These are phyloP conservation scores for Rhodotorula sp. DNA, from an alignment of 1,284 basidiomycete genomes.

Conservation along the genomic window DNA sequence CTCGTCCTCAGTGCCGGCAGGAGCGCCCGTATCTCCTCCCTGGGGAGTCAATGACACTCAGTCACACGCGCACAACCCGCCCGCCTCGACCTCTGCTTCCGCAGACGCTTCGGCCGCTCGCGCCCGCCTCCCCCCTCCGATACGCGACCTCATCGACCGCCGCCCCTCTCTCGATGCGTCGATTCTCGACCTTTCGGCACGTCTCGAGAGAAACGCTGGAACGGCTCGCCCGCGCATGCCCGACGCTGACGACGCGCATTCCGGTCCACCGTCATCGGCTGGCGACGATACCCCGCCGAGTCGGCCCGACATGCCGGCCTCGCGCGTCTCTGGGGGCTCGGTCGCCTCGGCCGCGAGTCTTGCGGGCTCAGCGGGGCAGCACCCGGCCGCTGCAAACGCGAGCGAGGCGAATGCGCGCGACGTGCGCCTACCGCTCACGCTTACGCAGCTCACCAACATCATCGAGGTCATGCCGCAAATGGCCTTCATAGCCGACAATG, in stretches of 20 bases:
- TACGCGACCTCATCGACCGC: not conserved
- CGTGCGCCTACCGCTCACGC: not conserved
- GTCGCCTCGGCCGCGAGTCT: no score
- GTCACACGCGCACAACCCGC: no score
- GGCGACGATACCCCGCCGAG: not conserved
- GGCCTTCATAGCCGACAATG: conserved; percentile 13
- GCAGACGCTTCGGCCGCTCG: not conserved
- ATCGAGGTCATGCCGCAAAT: conserved; percentile 20
- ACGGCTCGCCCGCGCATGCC: not conserved
- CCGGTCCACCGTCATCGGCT: not conserved
- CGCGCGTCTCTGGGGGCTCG: no score
- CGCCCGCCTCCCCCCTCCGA: not conserved
- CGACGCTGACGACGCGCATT: not conserved
- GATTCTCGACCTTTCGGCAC: not conserved
- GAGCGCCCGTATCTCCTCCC: no score
- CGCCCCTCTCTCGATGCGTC: not conserved
- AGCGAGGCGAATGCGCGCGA: not conserved
- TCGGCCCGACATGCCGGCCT: no score
- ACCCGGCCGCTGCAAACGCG: not conserved
- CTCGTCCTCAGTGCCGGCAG: no score
- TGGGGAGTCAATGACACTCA: no score
- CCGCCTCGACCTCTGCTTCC: not conserved
- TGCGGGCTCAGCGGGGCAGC: not conserved
- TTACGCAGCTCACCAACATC: conserved; percentile 5
- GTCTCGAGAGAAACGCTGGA: not conserved